Conservation (phyloP, 2,329 filamentous ascomycete species). For the Helminthosporium solani region DNA sequence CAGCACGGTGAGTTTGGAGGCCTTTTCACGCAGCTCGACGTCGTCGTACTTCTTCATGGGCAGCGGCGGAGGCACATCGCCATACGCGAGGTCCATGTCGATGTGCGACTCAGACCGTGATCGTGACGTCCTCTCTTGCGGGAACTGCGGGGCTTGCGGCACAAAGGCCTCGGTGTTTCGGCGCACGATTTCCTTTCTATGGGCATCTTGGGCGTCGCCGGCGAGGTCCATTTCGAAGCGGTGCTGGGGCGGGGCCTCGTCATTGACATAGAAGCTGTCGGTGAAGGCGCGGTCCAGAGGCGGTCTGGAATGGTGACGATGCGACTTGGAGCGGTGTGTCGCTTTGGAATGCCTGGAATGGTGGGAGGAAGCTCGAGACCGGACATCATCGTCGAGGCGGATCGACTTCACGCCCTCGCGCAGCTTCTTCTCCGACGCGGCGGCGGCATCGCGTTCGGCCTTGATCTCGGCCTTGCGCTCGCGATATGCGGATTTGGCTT, state of each 20-base stretch:
- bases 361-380: conserved; percentile 34
- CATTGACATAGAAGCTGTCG: conserved; percentile 49
- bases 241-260: conserved; percentile 27
- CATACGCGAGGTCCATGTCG: conserved; percentile 92
- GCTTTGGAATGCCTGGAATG: conserved; percentile 27
- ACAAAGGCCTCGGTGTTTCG: conserved; percentile 45
- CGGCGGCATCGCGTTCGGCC: conserved; percentile 64
- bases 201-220: conserved; percentile 29
- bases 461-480: conserved; percentile 83
- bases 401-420: conserved; percentile 59
- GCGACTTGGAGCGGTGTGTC: conserved; percentile 29
- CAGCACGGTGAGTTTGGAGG: conserved; percentile 72
- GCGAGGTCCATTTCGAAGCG: conserved; percentile 38
- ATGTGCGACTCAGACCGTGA: conserved; percentile 55
- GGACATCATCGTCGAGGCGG: conserved; percentile 42
- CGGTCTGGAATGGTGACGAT: conserved; percentile 29
- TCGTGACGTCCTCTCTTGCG: conserved; percentile 25
- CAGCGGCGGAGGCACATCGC: conserved; percentile 72
- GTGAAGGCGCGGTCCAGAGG: conserved; percentile 48
- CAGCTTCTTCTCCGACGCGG: conserved; percentile 58
- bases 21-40: conserved; percentile 64
- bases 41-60: conserved; percentile 53
- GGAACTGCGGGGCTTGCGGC: too few relatives aligned
- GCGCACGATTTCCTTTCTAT: conserved; percentile 44
- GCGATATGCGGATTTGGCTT: conserved; percentile 83